Conservation (phyloP, 2,329 filamentous ascomycete species). For the Fusarium chlamydosporum region DNA sequence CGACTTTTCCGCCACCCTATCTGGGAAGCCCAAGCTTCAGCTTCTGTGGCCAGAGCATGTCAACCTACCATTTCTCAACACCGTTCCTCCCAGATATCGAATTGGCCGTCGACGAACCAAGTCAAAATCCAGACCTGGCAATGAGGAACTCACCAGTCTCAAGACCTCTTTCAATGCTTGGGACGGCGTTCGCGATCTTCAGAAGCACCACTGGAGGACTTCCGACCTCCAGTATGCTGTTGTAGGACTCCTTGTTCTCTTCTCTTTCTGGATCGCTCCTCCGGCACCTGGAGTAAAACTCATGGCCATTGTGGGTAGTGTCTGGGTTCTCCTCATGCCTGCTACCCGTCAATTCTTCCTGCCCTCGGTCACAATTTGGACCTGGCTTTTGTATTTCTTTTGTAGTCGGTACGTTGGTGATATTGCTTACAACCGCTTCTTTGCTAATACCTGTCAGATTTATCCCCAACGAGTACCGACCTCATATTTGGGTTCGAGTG, state of each 20-base stretch:
- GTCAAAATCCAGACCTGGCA: slow-evolving; percentile 58
- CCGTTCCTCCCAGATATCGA: slow-evolving; percentile 59
- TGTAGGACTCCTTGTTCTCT: slow-evolving; percentile 80
- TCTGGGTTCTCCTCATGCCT: slow-evolving; percentile 81
- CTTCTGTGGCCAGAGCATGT: slow-evolving; percentile 59
- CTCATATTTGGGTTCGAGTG: slow-evolving; percentile 95
- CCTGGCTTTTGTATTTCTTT: slow-evolving; percentile 93
- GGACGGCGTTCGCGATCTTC: slow-evolving; percentile 82
- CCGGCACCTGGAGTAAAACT: slow-evolving; percentile 85
- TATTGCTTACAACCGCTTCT: background rate
- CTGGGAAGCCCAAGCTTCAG: slow-evolving; percentile 60
- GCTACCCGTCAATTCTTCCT: slow-evolving; percentile 92
- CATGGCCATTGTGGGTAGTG: slow-evolving; percentile 74
- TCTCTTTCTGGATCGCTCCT: slow-evolving; percentile 86
- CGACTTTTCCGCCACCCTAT: slow-evolving; percentile 56
- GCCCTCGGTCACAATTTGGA: slow-evolving; percentile 86
- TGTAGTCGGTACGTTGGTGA: slow-evolving; percentile 80
- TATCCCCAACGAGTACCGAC: slow-evolving; percentile 88
- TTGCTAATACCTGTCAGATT: slow-evolving; percentile 69
- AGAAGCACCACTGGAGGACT: slow-evolving; percentile 82
- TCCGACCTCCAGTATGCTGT: slow-evolving; percentile 90
- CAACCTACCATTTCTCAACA: slow-evolving; percentile 61
- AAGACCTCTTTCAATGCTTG: slow-evolving; percentile 86
- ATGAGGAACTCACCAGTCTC: slow-evolving; percentile 78
- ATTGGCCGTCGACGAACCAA: slow-evolving; percentile 57